Conservation (phyloP, 1,284 basidiomycete genomes). For the Somion occarium region DNA sequence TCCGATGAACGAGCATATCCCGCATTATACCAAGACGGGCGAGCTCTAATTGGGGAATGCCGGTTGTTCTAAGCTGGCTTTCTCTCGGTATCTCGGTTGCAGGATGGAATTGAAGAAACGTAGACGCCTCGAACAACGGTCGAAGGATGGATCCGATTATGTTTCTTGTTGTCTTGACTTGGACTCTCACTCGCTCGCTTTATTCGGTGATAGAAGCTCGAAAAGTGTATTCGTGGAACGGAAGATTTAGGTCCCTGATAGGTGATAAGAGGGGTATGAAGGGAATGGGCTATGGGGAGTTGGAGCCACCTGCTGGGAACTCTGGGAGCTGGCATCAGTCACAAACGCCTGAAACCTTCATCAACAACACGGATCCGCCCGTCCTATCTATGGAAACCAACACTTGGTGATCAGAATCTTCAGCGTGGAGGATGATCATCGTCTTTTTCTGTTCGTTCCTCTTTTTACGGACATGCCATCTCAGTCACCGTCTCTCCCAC, state of each 20-base stretch:
- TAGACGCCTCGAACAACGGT: slow-evolving; percentile 4
- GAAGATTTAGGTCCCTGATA: slow-evolving; percentile 2
- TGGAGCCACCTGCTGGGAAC: background rate
- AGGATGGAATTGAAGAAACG: background rate
- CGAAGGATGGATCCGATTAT: background rate
- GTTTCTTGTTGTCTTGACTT: slow-evolving; percentile 4
- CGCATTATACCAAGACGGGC: slow-evolving; percentile 60
- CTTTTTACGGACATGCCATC: background rate
- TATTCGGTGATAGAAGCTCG: background rate
- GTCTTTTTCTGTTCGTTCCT: slow-evolving; percentile 10
- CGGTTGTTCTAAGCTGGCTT: background rate
- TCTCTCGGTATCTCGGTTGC: slow-evolving; percentile 9
- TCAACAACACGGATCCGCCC: background rate
- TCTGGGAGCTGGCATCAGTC: background rate
- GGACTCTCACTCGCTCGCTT: slow-evolving; percentile 1
- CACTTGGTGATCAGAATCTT: slow-evolving; percentile 1
- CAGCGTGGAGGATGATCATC: background rate
- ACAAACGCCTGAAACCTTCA: background rate
- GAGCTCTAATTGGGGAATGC: slow-evolving; percentile 35
- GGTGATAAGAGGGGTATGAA: background rate
- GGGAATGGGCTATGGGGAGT: background rate
- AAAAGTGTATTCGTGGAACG: background rate
- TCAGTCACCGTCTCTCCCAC: background rate
- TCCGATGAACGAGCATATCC: slow-evolving; percentile 67
- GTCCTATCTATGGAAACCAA: slow-evolving; percentile 3